Base-by-base conservation (phyloP, 441 rosid species). In the Adansonia grandidieri region DNA sequence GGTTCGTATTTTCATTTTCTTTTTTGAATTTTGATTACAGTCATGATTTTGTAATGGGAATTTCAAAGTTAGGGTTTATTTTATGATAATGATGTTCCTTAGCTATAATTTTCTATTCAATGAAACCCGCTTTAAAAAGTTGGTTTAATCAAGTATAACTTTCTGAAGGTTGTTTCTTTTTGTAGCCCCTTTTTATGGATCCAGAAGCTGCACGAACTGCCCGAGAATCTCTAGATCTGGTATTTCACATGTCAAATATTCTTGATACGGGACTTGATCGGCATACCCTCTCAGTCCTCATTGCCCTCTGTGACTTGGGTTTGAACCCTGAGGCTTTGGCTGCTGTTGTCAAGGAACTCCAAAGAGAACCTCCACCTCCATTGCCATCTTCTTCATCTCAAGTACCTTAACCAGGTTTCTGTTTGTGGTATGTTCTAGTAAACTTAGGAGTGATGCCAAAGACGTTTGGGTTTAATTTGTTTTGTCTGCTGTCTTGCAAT, bases 251-350 rank as follows among this genome's bases (percentile, higher is more conserved):
- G 91, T 88, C 93, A 0, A 88, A 88, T 83, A 78, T 91, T 56
- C 89, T 91, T 4, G 91, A 88, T 17, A 88, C 89, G 0, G 93
- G 91, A 2, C 91, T 91, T 22, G 93, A 91, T 68, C 85, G 91
- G 60, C 91, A 91, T 79, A 91, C 91, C 2, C 91, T 89, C 51
- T 91, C 91, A 5, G 75, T 91, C 73, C 89, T 89, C 32, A 88
- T 91, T 32, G 91, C 89, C 24, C 85, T 89, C 24, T 88, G 93
- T 78, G 93, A 91, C 71, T 80, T 89, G 80, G 91, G 95, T 70
- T 77, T 87, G 56, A 91, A 91, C 73, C 95, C 93, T 3, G 91
- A 87, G 80, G 87, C 91, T 22, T 78, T 91, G 56, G 90, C 90
- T n/a, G 89, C 91, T 7, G 88, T 88, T 10, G 89, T 89, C 42